Evolutionary conservation across 2,329 filamentous ascomycete species (phyloP).

Genomic region (Aspergillus eucalypticola): DNA sequence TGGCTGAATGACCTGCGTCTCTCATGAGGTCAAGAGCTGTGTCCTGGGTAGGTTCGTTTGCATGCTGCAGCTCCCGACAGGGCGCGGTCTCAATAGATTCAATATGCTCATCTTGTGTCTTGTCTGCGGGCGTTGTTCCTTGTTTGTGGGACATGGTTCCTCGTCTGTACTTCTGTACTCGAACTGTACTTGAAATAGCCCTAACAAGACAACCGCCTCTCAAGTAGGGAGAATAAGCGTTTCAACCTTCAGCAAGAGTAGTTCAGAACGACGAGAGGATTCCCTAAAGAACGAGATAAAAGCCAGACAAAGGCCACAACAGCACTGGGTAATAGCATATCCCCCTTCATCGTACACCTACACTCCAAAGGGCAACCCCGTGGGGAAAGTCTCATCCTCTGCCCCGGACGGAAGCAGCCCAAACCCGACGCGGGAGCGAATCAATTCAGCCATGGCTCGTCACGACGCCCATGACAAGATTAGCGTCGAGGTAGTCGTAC

Average conservation of each 20-base stretch:
- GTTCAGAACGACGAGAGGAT: neutral
- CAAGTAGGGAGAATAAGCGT: neutral
- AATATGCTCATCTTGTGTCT: slow-evolving; percentile 28
- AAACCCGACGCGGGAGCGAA: slow-evolving; percentile 16
- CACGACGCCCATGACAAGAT: neutral
- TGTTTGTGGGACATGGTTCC: slow-evolving; percentile 24
- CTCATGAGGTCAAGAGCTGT: slow-evolving; percentile 54
- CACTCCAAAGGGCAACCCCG: slow-evolving; percentile 18
- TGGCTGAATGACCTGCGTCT: slow-evolving; percentile 47
- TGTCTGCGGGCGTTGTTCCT: slow-evolving; percentile 18
- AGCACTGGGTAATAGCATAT: neutral
- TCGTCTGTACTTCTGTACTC: slow-evolving; percentile 5
- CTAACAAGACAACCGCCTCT: neutral
- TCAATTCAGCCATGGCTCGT: neutral
- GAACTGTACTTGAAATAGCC: neutral
- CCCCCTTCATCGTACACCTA: neutral
- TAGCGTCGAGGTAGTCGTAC: neutral
- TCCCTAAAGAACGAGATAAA: neutral
- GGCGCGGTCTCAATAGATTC: slow-evolving; percentile 25
- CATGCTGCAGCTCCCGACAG: neutral
- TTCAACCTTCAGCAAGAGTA: neutral
- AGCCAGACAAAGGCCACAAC: neutral
- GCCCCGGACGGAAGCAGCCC: slow-evolving; percentile 16
- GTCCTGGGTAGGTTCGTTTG: slow-evolving; percentile 35
- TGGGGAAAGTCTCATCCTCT: slow-evolving; percentile 27